phyloP scores from a whole-genome alignment of 2,329 filamentous ascomycete species.

The Hypoxylon sp. region DNA sequence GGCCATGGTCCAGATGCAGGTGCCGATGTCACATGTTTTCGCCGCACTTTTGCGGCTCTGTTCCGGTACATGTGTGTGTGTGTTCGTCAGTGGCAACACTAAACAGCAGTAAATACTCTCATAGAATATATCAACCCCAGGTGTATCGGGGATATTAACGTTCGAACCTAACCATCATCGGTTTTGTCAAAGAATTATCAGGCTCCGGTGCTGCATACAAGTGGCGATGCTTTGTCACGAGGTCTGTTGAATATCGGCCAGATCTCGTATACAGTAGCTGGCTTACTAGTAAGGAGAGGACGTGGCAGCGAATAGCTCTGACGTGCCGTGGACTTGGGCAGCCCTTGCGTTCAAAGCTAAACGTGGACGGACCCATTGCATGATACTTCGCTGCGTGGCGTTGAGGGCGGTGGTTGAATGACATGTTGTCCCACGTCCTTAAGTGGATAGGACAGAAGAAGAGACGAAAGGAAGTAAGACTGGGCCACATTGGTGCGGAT shows the following conservation, averaged over 20 bases:
- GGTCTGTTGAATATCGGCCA: constrained; percentile 25
- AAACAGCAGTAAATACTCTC: constrained; percentile 11
- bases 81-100: constrained; percentile 14
- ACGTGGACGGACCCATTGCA: constrained; percentile 21
- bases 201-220: constrained; percentile 10
- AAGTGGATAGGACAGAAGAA: constrained; percentile 15
- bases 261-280: constrained; percentile 26
- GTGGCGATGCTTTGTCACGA: constrained; percentile 11
- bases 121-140: constrained; percentile 21
- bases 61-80: constrained; percentile 1
- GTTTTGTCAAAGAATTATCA: constrained; percentile 10
- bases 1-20: constrained; percentile 12
- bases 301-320: constrained; percentile 20
- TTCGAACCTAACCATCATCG: constrained; percentile 2
- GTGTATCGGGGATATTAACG: constrained; percentile 23
- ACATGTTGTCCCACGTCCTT: constrained; percentile 14
- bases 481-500: neutral
- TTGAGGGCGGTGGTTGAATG: constrained; percentile 15
- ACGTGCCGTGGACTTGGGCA: constrained; percentile 24
- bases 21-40: constrained; percentile 10
- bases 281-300: constrained; percentile 22
- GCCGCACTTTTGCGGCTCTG: constrained; percentile 21
- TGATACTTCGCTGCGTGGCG: constrained; percentile 13
- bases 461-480: constrained; percentile 7
- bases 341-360: constrained; percentile 21